These are phyloP conservation scores for Hura crepitans DNA, from an alignment of 441 rosid species.

Conservation along the genomic window DNA sequence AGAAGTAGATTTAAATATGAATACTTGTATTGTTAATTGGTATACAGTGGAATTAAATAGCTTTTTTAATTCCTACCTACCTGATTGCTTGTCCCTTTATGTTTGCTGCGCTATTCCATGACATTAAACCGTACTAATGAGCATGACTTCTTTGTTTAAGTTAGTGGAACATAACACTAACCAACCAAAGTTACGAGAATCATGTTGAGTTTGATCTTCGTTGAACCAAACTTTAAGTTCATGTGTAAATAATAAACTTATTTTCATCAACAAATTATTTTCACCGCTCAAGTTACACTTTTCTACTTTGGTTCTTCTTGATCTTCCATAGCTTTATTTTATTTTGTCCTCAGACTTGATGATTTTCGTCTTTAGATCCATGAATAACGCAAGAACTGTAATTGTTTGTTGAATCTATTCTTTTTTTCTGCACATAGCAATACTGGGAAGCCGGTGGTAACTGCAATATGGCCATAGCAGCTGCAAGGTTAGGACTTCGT, in stretches of 20 bases:
- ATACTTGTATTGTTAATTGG: not conserved
- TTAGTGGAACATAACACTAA: no score
- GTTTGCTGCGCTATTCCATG: not conserved
- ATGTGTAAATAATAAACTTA: not conserved
- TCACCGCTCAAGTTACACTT: not conserved
- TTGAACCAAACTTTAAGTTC: not conserved
- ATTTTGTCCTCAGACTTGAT: not conserved
- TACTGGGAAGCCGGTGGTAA: slow-evolving; percentile 99
- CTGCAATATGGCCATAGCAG: slow-evolving; percentile 96
- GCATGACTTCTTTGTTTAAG: not conserved
- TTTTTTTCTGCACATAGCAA: slow-evolving; percentile 43
- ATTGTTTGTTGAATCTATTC: slow-evolving; percentile 1
- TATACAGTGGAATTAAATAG: not conserved
- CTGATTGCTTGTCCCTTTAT: not conserved
- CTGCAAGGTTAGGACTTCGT: slow-evolving; percentile 80
- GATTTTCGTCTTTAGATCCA: not conserved
- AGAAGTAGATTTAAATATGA: not conserved
- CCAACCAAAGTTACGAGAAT: not conserved
- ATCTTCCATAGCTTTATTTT: not conserved
- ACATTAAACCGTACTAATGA: not conserved
- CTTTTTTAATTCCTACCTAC: no score
- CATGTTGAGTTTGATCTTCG: not conserved
- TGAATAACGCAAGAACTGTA: not conserved
- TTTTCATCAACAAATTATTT: not conserved
- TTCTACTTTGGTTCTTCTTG: not conserved